Base-by-base conservation (phyloP, 2,329 filamentous ascomycete genomes). In the Magnaporthiopsis rhizophila region DNA sequence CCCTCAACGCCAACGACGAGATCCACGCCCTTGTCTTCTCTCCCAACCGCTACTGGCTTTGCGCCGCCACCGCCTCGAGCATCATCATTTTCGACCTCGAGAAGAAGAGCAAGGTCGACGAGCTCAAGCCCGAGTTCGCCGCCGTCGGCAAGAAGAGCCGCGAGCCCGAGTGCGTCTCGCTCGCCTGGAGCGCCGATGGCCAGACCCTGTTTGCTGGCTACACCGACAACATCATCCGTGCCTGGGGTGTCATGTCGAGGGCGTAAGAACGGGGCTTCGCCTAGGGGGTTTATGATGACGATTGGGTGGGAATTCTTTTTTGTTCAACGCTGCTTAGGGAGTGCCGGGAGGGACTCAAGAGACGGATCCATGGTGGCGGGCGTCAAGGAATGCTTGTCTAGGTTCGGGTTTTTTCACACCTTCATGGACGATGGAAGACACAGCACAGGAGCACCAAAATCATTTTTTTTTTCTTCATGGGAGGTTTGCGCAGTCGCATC, bases 101-200 rank as follows among this genome's bases (percentile, higher is more conserved):
- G 92, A 99, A 99, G 93, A 99, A 99, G 93, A 96, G 89, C 90
- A 98, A 97, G 90, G 94, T 98, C 78, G 94, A 98, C 76, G 95
- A 98, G 89, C 89, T 99, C 81, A 97, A 96, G 90, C 94, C 94
- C 73, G 95, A 99, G 81, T 96, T 95, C 86, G 86, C 92, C 77
- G 87, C 92, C 79, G 89, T 92, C 79, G 91, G 93, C 85, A 97
- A 97, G 92, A 98, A 98, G 92, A 92, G 89, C 88, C 89, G 93
- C 79, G 94, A 97, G 83, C 95, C 95, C 74, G 94, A 98, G 89
- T 98, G 94, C 81, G 89, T 99, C 76, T 92, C 87, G 79, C 86
- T 99, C 83, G 94, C 94, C 79, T 99, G 95, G 95, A 92, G 88
- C 79, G 94, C 93, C 77, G 95, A 99, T 77, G 95, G 95, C 79